Base-by-base conservation (phyloP, 306 rosid genomes). In the Mucuna pruriens region DNA sequence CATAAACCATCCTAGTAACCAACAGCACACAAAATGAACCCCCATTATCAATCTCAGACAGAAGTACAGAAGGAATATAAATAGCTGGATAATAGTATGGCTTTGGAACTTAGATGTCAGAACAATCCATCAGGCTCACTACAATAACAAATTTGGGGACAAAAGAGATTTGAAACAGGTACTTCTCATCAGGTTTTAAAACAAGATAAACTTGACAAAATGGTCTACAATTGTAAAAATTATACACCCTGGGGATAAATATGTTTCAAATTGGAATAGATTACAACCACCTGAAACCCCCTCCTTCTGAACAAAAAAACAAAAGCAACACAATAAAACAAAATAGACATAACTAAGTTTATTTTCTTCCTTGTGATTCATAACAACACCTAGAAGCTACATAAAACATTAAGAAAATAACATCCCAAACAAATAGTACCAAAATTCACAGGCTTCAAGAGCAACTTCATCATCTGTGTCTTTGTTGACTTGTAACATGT, bases 391-490 rank as follows among this genome's bases (percentile, higher is more conserved):
- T 67, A 64, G 31, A 84, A 42, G 69, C 78, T 22, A 83, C 42
- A 79, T 23, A 3, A 73, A 72, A 80, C 12, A 52, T 51, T 23
- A 60, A 65, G 65, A 72, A 60, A 20, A 77, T 57, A 51, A 65
- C 15, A 71, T 29, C 70, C 57, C 44, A 46, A 67, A 46, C n/a
- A 38, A 67, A 39, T 16, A 69, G 69, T 93, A 96, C 99, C 99
- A 96, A 86, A 96, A 96, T 94, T 96, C 99, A 89, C 99, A 96
- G 67, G 99, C 90, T 87, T 96, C 97, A 70, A 96, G 99, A 55
- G 99, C 93, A 40, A 96, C 99, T 85, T 96, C 99, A 9, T 96
- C 98, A 82, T 96, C 98, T 7, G 81, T 68, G 78, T 96, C 99
- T 85, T 94, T 91, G 88, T 96, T 96, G 84, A 96, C 99, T 94